Evolutionary conservation across 2,329 filamentous ascomycete genomes (phyloP).

Genomic region (Penicillium corylophilum): DNA sequence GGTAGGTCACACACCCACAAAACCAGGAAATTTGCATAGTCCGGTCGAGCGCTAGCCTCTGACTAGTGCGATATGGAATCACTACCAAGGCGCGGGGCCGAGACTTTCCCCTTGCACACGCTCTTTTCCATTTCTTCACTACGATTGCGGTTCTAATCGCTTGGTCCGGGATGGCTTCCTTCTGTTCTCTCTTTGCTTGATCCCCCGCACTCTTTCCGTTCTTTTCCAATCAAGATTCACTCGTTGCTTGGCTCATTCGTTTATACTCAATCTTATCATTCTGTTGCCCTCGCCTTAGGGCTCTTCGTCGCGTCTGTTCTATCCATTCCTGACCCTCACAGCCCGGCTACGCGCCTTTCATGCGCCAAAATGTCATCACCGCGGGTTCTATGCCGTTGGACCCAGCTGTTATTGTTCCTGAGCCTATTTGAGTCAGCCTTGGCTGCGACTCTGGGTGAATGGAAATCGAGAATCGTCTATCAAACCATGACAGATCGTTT

Average conservation of each 20-base stretch:
- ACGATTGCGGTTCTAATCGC: not conserved
- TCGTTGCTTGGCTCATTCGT: not conserved
- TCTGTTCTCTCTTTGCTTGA: not conserved
- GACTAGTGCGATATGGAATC: not conserved
- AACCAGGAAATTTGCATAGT: not conserved
- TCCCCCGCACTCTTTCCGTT: not conserved
- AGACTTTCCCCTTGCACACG: not conserved
- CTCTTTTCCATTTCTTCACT: not conserved
- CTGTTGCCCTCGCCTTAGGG: not conserved
- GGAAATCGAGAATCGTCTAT: constrained; percentile 47
- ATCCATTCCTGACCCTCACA: not conserved
- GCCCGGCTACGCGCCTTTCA: not conserved
- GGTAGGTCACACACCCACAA: not conserved
- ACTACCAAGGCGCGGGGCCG: not conserved
- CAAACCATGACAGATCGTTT: constrained; percentile 51
- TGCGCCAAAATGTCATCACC: constrained; percentile 10
- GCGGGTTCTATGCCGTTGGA: not conserved
- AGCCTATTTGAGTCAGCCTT: constrained; percentile 9
- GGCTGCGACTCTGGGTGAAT: constrained; percentile 32
- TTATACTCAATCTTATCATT: not conserved
- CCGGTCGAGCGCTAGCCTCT: not conserved
- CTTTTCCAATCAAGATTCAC: not conserved
- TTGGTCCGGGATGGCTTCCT: not conserved
- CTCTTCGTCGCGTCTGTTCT: not conserved
- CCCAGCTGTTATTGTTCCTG: constrained; percentile 1